phyloP scores from a whole-genome alignment of 139 green algal species.

The Chlamydomonas sp. region DNA sequence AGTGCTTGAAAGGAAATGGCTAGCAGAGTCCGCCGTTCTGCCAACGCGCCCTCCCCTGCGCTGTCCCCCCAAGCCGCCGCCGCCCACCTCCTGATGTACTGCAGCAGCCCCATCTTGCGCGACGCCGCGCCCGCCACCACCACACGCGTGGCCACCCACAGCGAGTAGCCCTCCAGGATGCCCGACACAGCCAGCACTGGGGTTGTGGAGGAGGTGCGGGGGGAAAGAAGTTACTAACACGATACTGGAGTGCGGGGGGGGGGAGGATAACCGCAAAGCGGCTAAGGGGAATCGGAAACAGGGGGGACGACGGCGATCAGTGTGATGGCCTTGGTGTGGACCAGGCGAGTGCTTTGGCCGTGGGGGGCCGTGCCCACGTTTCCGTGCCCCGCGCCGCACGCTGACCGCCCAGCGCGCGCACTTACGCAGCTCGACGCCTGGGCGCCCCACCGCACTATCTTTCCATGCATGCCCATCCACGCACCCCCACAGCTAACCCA shows the following conservation, averaged over 20 bases:
- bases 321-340: too few species aligned
- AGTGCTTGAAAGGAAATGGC: too few species aligned
- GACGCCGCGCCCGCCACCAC: constrained; percentile 60
- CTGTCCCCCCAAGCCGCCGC: too few species aligned
- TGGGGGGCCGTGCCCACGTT: too few species aligned
- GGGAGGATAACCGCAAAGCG: background rate
- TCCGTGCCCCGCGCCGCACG: too few species aligned
- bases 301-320: too few species aligned
- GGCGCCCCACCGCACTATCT: background rate
- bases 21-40: too few species aligned
- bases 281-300: background rate
- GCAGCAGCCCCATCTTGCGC: constrained; percentile 59
- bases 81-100: constrained; percentile 26
- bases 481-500: constrained; percentile 1
- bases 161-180: constrained; percentile 83
- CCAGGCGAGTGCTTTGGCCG: too few species aligned
- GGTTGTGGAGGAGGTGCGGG: background rate
- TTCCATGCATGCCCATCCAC: background rate
- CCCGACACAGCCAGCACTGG: constrained; percentile 79
- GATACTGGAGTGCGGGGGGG: background rate
- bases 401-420: too few species aligned
- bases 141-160: constrained; percentile 77
- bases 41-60: too few species aligned
- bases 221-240: background rate
- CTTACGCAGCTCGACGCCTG: background rate